Conservation (phyloP, 2,329 filamentous ascomycete species). For the Xenoacremonium recifei region DNA sequence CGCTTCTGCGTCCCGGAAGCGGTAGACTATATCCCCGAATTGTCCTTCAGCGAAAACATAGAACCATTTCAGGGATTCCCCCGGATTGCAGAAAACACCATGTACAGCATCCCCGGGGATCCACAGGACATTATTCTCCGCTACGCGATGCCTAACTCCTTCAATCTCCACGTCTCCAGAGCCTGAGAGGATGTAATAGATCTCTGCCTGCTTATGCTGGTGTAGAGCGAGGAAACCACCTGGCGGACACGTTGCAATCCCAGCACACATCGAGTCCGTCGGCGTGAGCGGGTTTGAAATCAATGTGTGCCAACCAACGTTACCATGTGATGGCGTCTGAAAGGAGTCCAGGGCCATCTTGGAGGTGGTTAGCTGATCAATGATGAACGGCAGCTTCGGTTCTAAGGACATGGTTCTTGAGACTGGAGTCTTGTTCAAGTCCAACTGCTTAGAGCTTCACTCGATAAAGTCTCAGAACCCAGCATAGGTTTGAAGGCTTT, state of each 20-base stretch:
- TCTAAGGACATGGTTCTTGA: background rate
- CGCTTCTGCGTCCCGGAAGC: too few relatives aligned
- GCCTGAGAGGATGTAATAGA: conserved; percentile 24
- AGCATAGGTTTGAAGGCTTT: too few relatives aligned
- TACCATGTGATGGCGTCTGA: conserved; percentile 11
- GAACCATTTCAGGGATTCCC: conserved; percentile 18
- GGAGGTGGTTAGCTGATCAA: background rate
- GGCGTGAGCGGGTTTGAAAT: conserved; percentile 15
- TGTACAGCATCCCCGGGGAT: conserved; percentile 24
- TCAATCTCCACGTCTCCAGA: conserved; percentile 20
- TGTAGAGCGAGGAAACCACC: conserved; percentile 21
- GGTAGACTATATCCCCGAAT: conserved; percentile 22
- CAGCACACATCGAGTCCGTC: conserved; percentile 11
- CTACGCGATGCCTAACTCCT: conserved; percentile 11
- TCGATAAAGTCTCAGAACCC: too few relatives aligned
- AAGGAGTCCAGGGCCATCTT: conserved; percentile 2
- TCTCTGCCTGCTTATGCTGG: conserved; percentile 23
- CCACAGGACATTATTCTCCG: conserved; percentile 18
- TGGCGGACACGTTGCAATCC: conserved; percentile 21
- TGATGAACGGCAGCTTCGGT: background rate
- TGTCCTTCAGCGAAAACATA: conserved; percentile 23
- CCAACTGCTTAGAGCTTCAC: too few relatives aligned
- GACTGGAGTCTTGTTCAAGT: background rate
- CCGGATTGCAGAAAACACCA: conserved; percentile 17
- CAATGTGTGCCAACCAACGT: conserved; percentile 21